Conservation (phyloP, 1,284 basidiomycete species). For the Naganishia albida region DNA sequence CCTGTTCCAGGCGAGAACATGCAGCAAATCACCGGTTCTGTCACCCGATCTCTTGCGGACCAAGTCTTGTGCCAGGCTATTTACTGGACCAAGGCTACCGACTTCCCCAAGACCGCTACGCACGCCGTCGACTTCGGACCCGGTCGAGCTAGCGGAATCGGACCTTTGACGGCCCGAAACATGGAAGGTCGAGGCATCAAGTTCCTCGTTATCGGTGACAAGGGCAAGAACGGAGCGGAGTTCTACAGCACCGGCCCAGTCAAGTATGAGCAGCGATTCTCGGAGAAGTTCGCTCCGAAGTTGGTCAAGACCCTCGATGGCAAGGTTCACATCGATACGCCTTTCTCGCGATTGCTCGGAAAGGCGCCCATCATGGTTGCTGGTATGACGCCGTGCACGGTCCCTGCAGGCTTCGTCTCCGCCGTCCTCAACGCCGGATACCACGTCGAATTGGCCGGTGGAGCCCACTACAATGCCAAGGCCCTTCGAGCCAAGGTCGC, state of each 20-base stretch:
- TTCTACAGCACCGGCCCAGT: constrained; percentile 71
- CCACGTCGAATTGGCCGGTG: constrained; percentile 95
- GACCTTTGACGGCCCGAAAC: constrained; percentile 83
- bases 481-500: constrained; percentile 85
- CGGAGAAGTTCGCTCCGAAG: constrained; percentile 78
- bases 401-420: constrained; percentile 86
- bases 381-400: constrained; percentile 95
- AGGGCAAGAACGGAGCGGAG: constrained; percentile 80
- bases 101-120: constrained; percentile 84
- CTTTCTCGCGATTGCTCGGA: constrained; percentile 90
- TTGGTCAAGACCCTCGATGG: constrained; percentile 91
- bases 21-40: constrained; percentile 64
- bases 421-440: constrained; percentile 91
- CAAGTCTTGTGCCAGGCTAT: constrained; percentile 92
- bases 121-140: constrained; percentile 97
- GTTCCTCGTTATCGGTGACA: constrained; percentile 81
- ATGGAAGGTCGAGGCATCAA: constrained; percentile 90
- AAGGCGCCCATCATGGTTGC: constrained; percentile 98
- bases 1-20: constrained; percentile 72
- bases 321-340: constrained; percentile 86
- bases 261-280: constrained; percentile 84
- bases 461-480: constrained; percentile 90
- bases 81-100: constrained; percentile 86
- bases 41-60: constrained; percentile 80
- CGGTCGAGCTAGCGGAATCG: constrained; percentile 89